Evolutionary conservation across 768 basidiomycete species (phyloP).

Genomic region (Auriscalpium microsporum): DNA sequence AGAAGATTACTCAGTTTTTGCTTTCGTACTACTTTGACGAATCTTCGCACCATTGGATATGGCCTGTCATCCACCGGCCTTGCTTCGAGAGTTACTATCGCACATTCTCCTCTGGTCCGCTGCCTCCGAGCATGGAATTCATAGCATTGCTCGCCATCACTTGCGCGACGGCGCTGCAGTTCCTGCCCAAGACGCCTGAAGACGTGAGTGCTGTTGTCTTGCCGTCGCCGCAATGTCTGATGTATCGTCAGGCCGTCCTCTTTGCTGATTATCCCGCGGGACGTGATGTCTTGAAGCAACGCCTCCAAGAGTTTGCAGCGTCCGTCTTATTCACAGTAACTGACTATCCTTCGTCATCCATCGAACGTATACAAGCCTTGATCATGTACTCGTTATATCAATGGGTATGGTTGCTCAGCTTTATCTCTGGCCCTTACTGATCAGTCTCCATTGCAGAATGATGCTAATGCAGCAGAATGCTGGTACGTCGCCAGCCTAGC

Average conservation of each 20-base stretch:
- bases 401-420: conserved; percentile 4
- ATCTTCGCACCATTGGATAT: conserved; percentile 16
- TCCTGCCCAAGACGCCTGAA: conserved; percentile 15
- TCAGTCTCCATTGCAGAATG: background rate
- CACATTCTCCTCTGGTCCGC: conserved; percentile 7
- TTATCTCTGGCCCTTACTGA: background rate
- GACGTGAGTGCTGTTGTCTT: conserved; percentile 7
- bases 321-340: conserved; percentile 9
- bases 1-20: conserved; percentile 14
- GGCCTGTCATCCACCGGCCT: conserved; percentile 16
- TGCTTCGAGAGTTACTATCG: conserved; percentile 16
- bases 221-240: background rate
- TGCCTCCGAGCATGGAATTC: conserved; percentile 15
- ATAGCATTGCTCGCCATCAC: conserved; percentile 16
- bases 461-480: conserved; percentile 6
- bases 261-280: conserved; percentile 15
- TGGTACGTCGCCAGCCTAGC: conserved; percentile 13
- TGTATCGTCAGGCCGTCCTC: conserved; percentile 2
- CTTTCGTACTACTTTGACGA: conserved; percentile 16
- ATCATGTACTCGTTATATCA: conserved; percentile 12
- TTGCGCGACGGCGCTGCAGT: conserved; percentile 17
- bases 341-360: conserved; percentile 8
- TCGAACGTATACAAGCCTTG: conserved; percentile 17
- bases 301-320: conserved; percentile 13
- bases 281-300: conserved; percentile 13